Evolutionary conservation across 73 alveolate species (phyloP), one percentile per base, ranked within the genome.

Genomic region (Uronychia setigera): DNA sequence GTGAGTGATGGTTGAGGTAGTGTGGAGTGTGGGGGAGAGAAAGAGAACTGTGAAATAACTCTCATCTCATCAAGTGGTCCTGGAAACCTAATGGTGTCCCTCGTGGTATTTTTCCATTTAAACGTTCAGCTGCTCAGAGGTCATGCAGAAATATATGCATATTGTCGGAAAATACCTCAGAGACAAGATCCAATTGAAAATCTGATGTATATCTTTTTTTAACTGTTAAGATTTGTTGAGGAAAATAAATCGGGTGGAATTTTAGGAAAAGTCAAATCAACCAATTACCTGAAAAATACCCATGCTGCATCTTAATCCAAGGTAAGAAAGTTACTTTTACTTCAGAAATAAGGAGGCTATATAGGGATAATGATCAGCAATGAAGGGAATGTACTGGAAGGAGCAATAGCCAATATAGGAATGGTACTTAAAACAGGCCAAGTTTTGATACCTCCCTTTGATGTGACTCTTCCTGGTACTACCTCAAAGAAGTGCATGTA

Each of bases 361-460:
- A 32, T 91, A 59, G 93, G 89, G 0, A 87, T 91, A 34, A 79
- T 67, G 85, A 58, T 60, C 29, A 93, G 87, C 75, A 85, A 77
- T 32, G 82, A 91, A 14, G 96, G 96, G 9, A 32, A 80, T 35
- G 27, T 91, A 35, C 82, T 90, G 30, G 96, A 91, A 79, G 88
- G 91, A 13, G 79, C 92, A 13, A 87, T 91, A 81, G 96, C 96
- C 27, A 91, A 81, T 31, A 75, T 91, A 0, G 96, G 89, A 26
- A 85, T 91, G 30, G 11, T 87, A 26, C 84, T 88, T 0, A n/a
- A 74, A 31, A 83, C 78, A 31, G 87, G 87, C 27, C 86, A 87
- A 29, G 81, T 91, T 32, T 34, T 87, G 31, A 75, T 85, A 27
- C 96, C 96, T 30, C 90, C 89, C 9, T 77, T 83, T 33, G 93